phyloP scores from a whole-genome alignment of 2,329 filamentous ascomycete species.

The Aspergillus pseudoglaucus region DNA sequence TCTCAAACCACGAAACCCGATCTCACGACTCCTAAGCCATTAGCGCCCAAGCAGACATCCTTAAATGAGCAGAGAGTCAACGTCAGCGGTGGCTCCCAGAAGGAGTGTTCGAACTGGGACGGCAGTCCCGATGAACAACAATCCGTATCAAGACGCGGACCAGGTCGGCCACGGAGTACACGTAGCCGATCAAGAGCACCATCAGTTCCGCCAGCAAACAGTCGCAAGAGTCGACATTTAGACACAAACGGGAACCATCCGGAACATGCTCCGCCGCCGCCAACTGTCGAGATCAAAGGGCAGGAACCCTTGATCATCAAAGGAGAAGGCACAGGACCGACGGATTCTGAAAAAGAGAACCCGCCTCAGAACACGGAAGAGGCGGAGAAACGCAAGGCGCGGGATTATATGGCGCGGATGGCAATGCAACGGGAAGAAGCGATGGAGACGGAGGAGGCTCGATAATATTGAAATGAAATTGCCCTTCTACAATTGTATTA shows the following conservation, averaged over 20 bases:
- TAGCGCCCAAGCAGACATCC: constrained; percentile 10
- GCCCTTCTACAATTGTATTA: constrained; percentile 10
- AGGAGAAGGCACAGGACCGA: not conserved
- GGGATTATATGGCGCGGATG: constrained; percentile 28
- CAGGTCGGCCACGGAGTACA: constrained; percentile 8
- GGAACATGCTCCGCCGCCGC: not conserved
- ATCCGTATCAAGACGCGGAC: constrained; percentile 3
- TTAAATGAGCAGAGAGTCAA: constrained; percentile 15
- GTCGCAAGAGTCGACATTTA: not conserved
- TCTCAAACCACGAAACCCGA: constrained; percentile 11
- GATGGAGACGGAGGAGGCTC: constrained; percentile 25
- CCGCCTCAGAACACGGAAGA: constrained; percentile 1
- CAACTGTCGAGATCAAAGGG: not conserved
- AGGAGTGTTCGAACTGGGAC: constrained; percentile 6
- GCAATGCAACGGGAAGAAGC: constrained; percentile 36
- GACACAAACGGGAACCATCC: not conserved
- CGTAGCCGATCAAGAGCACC: constrained; percentile 13
- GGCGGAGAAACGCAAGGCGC: constrained; percentile 24
- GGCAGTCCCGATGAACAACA: constrained; percentile 8
- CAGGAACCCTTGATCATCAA: not conserved
- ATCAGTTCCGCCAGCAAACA: not conserved
- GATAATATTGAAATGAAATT: constrained; percentile 16
- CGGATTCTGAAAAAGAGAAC: constrained; percentile 11
- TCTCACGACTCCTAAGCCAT: not conserved
- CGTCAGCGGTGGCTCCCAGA: constrained; percentile 5